Base-by-base conservation (phyloP, 306 rosid species). In the Quillaja saponaria region DNA sequence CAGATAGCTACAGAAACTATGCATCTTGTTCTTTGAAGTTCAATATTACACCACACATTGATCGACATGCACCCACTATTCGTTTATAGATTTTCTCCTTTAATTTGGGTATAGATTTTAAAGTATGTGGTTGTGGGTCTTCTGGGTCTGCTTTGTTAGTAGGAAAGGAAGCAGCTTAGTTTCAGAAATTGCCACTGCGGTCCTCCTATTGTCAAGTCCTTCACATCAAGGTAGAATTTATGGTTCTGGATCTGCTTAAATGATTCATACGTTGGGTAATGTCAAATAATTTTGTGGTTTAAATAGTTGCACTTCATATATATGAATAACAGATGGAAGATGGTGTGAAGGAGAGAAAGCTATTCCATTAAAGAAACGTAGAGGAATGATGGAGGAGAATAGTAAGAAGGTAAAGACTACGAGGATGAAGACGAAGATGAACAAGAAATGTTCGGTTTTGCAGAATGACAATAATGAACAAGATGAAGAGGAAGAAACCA, bases 261-360 rank as follows among this genome's bases (percentile, higher is more conserved):
- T 25, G 3, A 25, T 25, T 25, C 3, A 25, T 25, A 4, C 31
- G 4, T 25, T 25, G 2, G 31, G 31, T 25, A 25, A 4, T 25
- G 31, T 2, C 31, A 25, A 1, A 25, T 25, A 4, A 25, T 1
- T 25, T 25, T 25, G 31, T 25, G 31, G 31, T 25, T 25, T 25
- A 25, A 25, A 25, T 25, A 4, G 2, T 25, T 25, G 31, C 31
- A 25, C 2, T 39, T 6, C 40, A 37, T 37, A 37, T 10, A 37
- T 10, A 37, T 37, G 40, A 37, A 39, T 8, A 8, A 7, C 13
- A 39, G 2, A 7, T 12, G 44, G 10, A 39, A 12, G 44, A 39
- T 86, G 95, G 91, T 68, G 65, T 5, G 90, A 82, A 3, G 88
- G 84, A 72, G 97, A 90, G 83, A 80, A 73, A 69, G 80, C 72